Base-by-base conservation (phyloP, 2,329 filamentous ascomycete species). In the Exophiala bonariae region DNA sequence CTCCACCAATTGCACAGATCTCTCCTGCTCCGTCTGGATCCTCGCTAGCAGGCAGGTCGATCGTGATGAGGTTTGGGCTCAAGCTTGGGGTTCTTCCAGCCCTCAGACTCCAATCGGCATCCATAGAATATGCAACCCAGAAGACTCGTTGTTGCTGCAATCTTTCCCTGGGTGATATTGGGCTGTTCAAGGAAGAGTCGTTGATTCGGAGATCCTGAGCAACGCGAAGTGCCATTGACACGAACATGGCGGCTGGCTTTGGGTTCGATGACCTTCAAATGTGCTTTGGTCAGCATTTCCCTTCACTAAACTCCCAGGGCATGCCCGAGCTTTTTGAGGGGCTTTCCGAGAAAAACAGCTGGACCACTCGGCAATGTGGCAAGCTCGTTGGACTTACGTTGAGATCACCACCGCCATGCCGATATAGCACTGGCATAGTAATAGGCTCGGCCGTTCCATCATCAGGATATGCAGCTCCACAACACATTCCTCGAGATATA, bases 401-500 rank as follows among this genome's bases (percentile, higher is more conserved):
- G 96, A 89, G 68, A 97, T 79, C 70, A 97, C 96, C 10, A 96
- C 75, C 2, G 89, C 80, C 85, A 97, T 95, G 50, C 90, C 93
- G 19, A 97, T 74, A 35, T 97, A 75, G n/a, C 90, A 93, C 68
- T 99, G 92, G 2, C 97, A 91, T 60, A 90, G 96, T 32, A 97
- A 74, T 16, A 97, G 76, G 68, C 97, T 92, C 5, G 91, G 95
- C 63, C 95, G 96, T 34, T 91, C 85, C 85, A 97, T 91, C 1
- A 90, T 90, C 47, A 99, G 73, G 66, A 96, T 91, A 0, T 89
- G 83, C 63, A 95, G 85, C 33, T 95, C 88, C 13, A 86, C 89
- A 80, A 97, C 86, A n/a, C 91, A 90, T 64, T 99, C 97, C 72
- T 97, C 96, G 59, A 97, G 73, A 64, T 96, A 95, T 2, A 83